Conservation (phyloP, 179 eudicot genomes). For the Patellifolia procumbens region DNA sequence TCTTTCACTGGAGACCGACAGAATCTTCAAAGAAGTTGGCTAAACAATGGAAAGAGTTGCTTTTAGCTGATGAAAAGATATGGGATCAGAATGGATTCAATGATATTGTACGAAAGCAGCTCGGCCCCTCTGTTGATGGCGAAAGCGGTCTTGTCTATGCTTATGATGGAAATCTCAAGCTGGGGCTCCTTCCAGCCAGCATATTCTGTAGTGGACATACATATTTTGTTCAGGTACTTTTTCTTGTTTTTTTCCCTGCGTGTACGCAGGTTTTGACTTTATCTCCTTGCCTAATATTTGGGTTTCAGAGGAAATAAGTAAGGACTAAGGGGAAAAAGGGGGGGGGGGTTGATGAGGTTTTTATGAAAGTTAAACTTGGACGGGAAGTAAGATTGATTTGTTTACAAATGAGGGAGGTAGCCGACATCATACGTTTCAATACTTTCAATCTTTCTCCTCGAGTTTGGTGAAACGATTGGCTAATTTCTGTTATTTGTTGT, state of each 20-base stretch:
- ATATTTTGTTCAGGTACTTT: constrained; percentile 85
- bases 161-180: constrained; percentile 88
- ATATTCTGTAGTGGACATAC: constrained; percentile 98
- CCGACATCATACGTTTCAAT: neutral
- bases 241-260: neutral
- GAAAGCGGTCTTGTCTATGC: constrained; percentile 91
- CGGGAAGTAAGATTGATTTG: neutral
- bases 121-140: constrained; percentile 93
- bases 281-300: neutral
- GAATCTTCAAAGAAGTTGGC: constrained; percentile 77
- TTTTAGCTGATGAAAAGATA: constrained; percentile 82
- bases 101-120: constrained; percentile 65
- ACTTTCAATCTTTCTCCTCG: neutral
- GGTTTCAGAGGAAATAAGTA: neutral
- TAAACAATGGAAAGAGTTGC: constrained; percentile 94
- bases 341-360: neutral
- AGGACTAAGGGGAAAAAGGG: too few relatives aligned
- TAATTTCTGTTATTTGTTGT: neutral
- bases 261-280: neutral
- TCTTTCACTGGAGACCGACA: constrained; percentile 94
- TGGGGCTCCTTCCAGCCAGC: constrained; percentile 94
- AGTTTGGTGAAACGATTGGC: neutral
- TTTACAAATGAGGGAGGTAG: neutral
- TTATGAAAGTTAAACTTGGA: neutral
- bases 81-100: constrained; percentile 99